phyloP scores from a whole-genome alignment of 371 early-diverging fungal genomes.

The Mortierella sp. region DNA sequence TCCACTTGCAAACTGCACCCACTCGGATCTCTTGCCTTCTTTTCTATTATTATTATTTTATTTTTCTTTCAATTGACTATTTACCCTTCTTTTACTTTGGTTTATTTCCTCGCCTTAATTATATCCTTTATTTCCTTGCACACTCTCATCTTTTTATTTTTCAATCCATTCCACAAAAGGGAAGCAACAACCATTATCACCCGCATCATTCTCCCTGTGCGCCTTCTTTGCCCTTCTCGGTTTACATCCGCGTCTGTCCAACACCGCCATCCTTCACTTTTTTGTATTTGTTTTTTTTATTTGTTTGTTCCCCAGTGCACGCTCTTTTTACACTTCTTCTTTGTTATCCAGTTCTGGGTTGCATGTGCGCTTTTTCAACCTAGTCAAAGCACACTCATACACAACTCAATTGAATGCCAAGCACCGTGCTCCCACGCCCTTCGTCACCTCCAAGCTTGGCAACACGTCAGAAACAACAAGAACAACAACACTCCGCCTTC shows the following conservation, averaged over 20 bases:
- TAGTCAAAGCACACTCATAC: not conserved
- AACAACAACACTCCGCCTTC: slow-evolving; percentile 2
- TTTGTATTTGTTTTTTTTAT: not conserved
- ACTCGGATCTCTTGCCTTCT: slow-evolving; percentile 3
- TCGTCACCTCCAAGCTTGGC: slow-evolving; percentile 3
- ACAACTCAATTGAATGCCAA: slow-evolving; percentile 19
- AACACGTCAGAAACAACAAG: slow-evolving; percentile 1
- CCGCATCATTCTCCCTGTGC: slow-evolving; percentile 3
- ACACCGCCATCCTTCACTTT: slow-evolving; percentile 4
- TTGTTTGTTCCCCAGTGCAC: slow-evolving; percentile 4
- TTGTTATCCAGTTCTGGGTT: slow-evolving; percentile 7
- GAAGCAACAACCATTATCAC: slow-evolving; percentile 39
- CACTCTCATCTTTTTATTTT: slow-evolving; percentile 1
- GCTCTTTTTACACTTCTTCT: not conserved
- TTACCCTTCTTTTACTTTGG: slow-evolving; percentile 11
- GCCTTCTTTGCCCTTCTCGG: slow-evolving; percentile 37
- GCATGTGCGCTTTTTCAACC: slow-evolving; percentile 9
- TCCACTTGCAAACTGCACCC: not conserved
- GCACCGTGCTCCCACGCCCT: slow-evolving; percentile 6
- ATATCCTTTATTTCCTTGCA: slow-evolving; percentile 7
- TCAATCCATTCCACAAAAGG: slow-evolving; percentile 58
- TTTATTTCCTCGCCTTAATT: not conserved
- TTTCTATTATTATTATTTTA: not conserved
- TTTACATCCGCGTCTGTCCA: slow-evolving; percentile 8
- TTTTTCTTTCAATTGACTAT: not conserved